Conservation (phyloP, 805 yeast genomes). For the Candida sithepensis region DNA sequence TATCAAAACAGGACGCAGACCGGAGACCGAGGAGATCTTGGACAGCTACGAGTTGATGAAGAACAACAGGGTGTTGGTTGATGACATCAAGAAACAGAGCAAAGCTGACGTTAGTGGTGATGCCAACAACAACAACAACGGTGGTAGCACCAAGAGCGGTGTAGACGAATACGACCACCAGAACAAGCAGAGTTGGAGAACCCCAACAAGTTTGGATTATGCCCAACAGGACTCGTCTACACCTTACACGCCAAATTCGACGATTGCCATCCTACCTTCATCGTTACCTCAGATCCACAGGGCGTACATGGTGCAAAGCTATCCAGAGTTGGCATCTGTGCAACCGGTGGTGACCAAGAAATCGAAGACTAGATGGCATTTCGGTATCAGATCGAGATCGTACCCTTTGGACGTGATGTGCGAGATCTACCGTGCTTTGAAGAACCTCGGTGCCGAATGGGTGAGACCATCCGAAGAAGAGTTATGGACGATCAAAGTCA, state of each 20-base stretch:
- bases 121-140: neutral
- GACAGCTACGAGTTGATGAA: conserved; percentile 82
- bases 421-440: conserved; percentile 90
- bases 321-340: conserved; percentile 31
- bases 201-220: conserved; percentile 28
- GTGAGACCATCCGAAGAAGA: conserved; percentile 92
- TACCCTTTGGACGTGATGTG: conserved; percentile 99
- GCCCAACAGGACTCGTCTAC: conserved; percentile 25
- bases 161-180: neutral
- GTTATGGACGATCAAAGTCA: conserved; percentile 90
- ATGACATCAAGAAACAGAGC: conserved; percentile 49
- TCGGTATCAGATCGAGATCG: conserved; percentile 92
- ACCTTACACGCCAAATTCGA: conserved; percentile 60
- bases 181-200: conserved; percentile 26
- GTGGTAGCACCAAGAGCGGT: neutral
- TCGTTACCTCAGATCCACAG: conserved; percentile 92
- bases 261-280: conserved; percentile 89
- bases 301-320: conserved; percentile 70
- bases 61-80: conserved; percentile 70
- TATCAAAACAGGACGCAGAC: conserved; percentile 34
- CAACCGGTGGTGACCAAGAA: conserved; percentile 63
- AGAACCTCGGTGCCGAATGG: conserved; percentile 96
- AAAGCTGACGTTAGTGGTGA: conserved; percentile 1
- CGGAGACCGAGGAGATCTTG: conserved; percentile 68
- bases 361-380: conserved; percentile 96